Evolutionary conservation across 345 rosid genomes (phyloP), one percentile per base, ranked within the genome.

Genomic region (Populus deltoides): DNA sequence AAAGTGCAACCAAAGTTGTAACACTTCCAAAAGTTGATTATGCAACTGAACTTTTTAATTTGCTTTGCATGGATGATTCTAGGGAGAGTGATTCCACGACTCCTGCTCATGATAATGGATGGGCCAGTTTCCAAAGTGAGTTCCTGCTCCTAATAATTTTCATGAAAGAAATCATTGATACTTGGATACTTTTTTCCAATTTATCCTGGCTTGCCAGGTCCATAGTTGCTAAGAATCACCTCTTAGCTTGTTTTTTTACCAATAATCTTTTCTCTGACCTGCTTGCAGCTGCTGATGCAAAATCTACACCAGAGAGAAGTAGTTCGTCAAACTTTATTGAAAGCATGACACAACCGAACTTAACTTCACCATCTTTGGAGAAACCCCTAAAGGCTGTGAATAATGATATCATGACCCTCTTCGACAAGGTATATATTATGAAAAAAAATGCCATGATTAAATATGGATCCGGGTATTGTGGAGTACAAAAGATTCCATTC

Each of bases 321-420:
- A 76, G 61, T 65, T 70, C 79, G 1, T 63, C 85, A 63, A 80
- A 66, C 49, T 31, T 66, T 27, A 61, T n/a, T 82, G 72, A 84
- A 76, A 61, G 78, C 80, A 77, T 70, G 72, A 49, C 62, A 29
- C 81, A 81, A 22, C 35, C 31, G 65, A 71, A 75, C 68, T 67
- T 39, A 35, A 45, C 66, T 18, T 65, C 86, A 53, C 65, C 85
- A 63, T 51, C 76, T 80, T 55, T 68, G 71, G 90, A 81, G 82
- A 83, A 81, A 72, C 88, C 92, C 36, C 87, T 81, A 77, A 92
- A 88, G 79, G 98, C 91, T 78, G 86, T 86, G 55, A 93, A 88
- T 83, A 89, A 85, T 76, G 94, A 92, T 87, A 90, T 90, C 45
- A 88, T 92, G 93, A 89, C 93, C 84, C 94, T 92, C 57, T 96